Base-by-base conservation (phyloP, 768 basidiomycete species). In the Suillus variegatus region DNA sequence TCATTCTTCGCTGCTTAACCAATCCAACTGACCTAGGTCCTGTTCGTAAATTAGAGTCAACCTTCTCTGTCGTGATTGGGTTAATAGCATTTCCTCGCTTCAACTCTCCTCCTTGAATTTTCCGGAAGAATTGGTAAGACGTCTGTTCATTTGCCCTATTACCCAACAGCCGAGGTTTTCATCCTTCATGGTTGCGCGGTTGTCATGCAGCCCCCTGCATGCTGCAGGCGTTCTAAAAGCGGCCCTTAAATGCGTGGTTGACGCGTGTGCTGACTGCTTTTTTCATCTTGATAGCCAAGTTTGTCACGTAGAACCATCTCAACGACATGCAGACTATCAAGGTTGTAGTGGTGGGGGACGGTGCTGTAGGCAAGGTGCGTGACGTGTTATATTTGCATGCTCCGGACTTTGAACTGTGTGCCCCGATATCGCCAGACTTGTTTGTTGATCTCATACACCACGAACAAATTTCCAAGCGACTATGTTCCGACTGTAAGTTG, bases 391-490 rank as follows among this genome's bases (percentile, higher is more conserved):
- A 3, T 35, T 10, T 51, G 13, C 6, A 18, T 14, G 18, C 2
- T 55, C 41, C 25, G 16, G 57, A 58, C 40, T 41, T 41, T 41
- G 25, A 58, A 46, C 20, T 36, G 18, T 41, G 16, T 41, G 35
- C 20, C 28, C 36, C 28, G 5, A 41, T 18, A 41, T 60, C 36
- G 28, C 14, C 75, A 96, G 95, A 97, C 95, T 54, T 97, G 95
- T 84, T 85, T 97, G 69, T 85, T 97, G 81, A 97, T 97, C 78
- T 97, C 95, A 67, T 96, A 96, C 83, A 96, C 95, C 62, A 95
- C 95, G 73, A 96, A 95, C 87, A 95, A 97, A 80, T 97, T 97
- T 80, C 95, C 95, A 41, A 95, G 94, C 78, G 97, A 99, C 87
- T 98, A 98, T 81, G 97, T 99, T 60, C 96, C 96, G 64, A 97